Percentiles rank a stretch among this genome's conserved stretches.
These are phyloP conservation scores for Aspergillus neoniger DNA, from an alignment of 2,329 filamentous ascomycete genomes.

Conservation along the genomic window DNA sequence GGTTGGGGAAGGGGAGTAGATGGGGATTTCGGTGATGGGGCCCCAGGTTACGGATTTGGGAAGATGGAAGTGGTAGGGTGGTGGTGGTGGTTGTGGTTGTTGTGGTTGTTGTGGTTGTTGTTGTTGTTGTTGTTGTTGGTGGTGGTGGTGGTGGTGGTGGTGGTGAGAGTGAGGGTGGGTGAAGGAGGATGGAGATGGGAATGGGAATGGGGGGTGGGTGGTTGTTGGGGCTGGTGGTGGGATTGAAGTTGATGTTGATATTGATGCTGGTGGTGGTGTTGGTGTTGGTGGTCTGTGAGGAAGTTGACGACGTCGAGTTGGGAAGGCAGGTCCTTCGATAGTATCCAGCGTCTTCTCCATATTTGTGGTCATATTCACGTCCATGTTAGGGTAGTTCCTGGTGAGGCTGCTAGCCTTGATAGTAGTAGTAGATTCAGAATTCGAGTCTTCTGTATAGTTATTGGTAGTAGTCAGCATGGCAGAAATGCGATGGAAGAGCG, in stretches of 20 bases:
- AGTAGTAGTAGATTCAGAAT: too few relatives aligned
- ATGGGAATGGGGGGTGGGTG: not conserved
- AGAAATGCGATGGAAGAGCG: not conserved
- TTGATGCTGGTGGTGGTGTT: too few relatives aligned
- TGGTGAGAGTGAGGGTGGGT: not conserved
- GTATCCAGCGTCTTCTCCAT: too few relatives aligned
- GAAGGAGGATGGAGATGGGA: not conserved
- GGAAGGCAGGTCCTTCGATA: too few relatives aligned
- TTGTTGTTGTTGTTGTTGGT: not conserved
- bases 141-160: too few relatives aligned
- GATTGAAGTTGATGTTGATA: not conserved
- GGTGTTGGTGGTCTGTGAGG: too few relatives aligned
- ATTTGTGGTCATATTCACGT: too few relatives aligned
- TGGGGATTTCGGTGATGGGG: not conserved
- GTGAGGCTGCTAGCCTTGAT: too few relatives aligned
- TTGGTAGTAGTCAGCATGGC: not conserved
- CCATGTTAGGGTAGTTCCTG: too few relatives aligned
- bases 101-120: not conserved
- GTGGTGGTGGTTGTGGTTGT: not conserved
- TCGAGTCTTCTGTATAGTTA: too few relatives aligned
- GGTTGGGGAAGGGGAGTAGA: not conserved
- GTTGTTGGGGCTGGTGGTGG: not conserved
- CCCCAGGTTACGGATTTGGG: conserved; percentile 4
- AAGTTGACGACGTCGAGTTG: too few relatives aligned
- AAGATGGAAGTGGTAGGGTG: not conserved